Evolutionary conservation across 331 rosid species (phyloP), one percentile per base, ranked within the genome.

Genomic region (Quercus phellos): DNA sequence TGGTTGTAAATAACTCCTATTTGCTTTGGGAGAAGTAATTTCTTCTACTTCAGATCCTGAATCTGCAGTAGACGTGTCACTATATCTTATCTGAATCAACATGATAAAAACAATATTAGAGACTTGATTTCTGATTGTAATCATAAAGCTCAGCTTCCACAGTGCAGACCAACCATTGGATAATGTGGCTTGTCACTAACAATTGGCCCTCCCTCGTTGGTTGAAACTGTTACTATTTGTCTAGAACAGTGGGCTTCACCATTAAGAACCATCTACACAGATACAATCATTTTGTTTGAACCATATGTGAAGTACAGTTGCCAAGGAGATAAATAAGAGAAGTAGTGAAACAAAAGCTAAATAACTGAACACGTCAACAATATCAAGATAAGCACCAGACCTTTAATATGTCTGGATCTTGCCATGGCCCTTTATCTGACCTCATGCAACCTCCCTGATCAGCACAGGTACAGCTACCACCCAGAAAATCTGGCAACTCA

Each of bases 371-470:
- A 17, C 5, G 70, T 61, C 22, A 76, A 63, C 51, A 72, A 42
- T 34, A 66, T 55, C 54, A 74, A 55, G 46, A 68, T 51, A 43
- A 75, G 27, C 76, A 50, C 35, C 72, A 68, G 81, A 94, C 98
- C 98, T 92, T 85, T 53, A 94, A 76, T 84, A 94, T 85, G 64
- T 84, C 77, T 32, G 94, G 91, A 75, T 94, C 96, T 50, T 84
- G 88, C 98, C 98, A 94, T 19, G 98, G 98, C 74, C 98, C 98
- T 78, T 89, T 92, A 82, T 94, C 94, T 43, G 97, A 92, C 77
- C 82, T 83, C 97, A 88, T 89, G 76, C 98, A 94, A 69, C 96
- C 95, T 29, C 92, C 96, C 74, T 84, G 88, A 58, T 88, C 88
- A 51, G 83, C 79, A 83, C 98, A 94, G 68, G 86, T 89, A 80